phyloP scores from a whole-genome alignment of 768 basidiomycete species.

The Kwoniella dendrophila region DNA sequence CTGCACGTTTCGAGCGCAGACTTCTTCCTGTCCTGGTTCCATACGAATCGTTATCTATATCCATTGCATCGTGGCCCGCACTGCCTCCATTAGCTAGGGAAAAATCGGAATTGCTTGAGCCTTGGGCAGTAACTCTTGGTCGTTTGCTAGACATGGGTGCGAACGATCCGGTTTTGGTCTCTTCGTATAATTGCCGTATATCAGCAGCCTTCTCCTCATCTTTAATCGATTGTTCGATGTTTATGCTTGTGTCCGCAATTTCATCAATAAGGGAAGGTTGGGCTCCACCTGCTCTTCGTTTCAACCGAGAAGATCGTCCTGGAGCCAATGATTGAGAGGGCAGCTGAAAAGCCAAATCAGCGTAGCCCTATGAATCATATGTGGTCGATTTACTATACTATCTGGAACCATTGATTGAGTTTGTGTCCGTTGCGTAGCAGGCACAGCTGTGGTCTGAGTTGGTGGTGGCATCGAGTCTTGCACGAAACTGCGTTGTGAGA shows the following conservation, averaged over 20 bases:
- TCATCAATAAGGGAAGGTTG: slow-evolving; percentile 22
- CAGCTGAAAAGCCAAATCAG: slow-evolving; percentile 1
- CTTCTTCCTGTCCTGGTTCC: slow-evolving; percentile 29
- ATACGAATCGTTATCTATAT: slow-evolving; percentile 36
- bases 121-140: slow-evolving; percentile 9
- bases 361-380: not conserved
- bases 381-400: slow-evolving; percentile 9
- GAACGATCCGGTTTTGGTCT: slow-evolving; percentile 30
- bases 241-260: slow-evolving; percentile 23
- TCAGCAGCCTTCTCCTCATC: slow-evolving; percentile 34
- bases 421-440: slow-evolving; percentile 6
- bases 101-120: slow-evolving; percentile 7
- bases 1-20: slow-evolving; percentile 23
- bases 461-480: slow-evolving; percentile 15
- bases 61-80: slow-evolving; percentile 12
- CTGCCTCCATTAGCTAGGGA: not conserved
- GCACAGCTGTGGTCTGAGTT: slow-evolving; percentile 1
- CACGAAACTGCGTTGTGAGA: slow-evolving; percentile 9
- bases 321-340: slow-evolving; percentile 16
- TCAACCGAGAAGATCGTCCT: slow-evolving; percentile 15
- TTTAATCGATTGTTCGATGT: slow-evolving; percentile 15
- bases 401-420: slow-evolving; percentile 20
- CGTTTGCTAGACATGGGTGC: slow-evolving; percentile 1
- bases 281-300: slow-evolving; percentile 31
- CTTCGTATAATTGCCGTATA: slow-evolving; percentile 42